These are phyloP conservation scores for Gynostemma pentaphyllum DNA, from an alignment of 306 rosid genomes.

Conservation along the genomic window DNA sequence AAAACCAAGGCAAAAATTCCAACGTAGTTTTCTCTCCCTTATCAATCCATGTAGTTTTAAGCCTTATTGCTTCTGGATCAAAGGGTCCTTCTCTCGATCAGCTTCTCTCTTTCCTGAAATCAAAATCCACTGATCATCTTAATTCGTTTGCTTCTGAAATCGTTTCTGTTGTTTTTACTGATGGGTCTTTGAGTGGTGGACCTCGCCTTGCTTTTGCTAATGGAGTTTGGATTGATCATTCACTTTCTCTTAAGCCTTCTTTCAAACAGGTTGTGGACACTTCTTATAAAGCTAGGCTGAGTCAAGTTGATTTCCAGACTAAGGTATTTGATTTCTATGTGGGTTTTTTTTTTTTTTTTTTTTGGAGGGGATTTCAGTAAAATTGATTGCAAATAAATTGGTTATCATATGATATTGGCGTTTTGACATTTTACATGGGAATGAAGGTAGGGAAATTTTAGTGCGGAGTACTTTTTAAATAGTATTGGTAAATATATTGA, in stretches of 20 bases:
- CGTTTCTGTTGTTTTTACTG: constrained; percentile 38
- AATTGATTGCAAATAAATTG: neutral
- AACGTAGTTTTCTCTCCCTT: constrained; percentile 69
- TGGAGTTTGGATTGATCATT: constrained; percentile 53
- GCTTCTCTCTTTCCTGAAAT: constrained; percentile 63
- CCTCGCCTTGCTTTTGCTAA: constrained; percentile 52
- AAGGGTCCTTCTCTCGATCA: constrained; percentile 55
- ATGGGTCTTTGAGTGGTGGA: constrained; percentile 55
- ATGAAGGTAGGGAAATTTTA: no score
- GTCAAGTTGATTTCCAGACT: constrained; percentile 47
- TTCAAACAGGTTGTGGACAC: constrained; percentile 47
- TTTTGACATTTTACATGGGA: no score
- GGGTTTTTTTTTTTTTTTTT: neutral
- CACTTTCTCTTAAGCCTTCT: constrained; percentile 45
- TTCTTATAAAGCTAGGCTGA: constrained; percentile 37
- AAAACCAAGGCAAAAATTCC: constrained; percentile 18
- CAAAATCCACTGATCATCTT: constrained; percentile 43
- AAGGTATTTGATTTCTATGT: constrained; percentile 25
- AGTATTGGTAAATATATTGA: no score
- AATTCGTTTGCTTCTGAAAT: constrained; percentile 52
- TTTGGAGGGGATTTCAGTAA: neutral
- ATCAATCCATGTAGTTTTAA: constrained; percentile 52
- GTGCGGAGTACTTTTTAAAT: no score
- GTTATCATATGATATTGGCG: neutral
- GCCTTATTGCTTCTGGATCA: constrained; percentile 61